A percentile compares a stretch with the other conserved stretches of the same genome.
Conservation (phyloP, 768 basidiomycete species). For the Boletus rubescentipes region DNA sequence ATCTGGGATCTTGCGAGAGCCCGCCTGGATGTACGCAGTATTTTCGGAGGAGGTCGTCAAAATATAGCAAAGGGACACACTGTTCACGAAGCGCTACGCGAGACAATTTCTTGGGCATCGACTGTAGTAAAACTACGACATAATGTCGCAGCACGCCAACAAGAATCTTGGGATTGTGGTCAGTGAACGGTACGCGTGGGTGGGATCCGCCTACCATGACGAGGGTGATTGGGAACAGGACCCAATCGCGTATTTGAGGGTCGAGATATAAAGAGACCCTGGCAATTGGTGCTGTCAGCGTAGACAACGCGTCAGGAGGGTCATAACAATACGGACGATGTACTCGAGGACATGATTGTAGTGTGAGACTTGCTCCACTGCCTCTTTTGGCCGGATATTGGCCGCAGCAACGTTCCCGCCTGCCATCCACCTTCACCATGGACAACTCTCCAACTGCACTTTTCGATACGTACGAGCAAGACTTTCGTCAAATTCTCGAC, state of each 20-base stretch:
- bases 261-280: constrained; percentile 73
- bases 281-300: constrained; percentile 10
- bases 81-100: constrained; percentile 87
- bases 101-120: constrained; percentile 76
- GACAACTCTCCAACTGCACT: constrained; percentile 80
- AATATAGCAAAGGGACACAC: constrained; percentile 47
- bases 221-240: constrained; percentile 93
- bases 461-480: constrained; percentile 92
- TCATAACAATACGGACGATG: constrained; percentile 22
- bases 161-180: constrained; percentile 58
- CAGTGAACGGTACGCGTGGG: background rate
- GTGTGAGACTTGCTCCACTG: constrained; percentile 12
- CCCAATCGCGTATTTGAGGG: constrained; percentile 93
- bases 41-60: background rate
- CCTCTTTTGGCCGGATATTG: constrained; percentile 23
- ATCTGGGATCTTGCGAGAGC: constrained; percentile 82
- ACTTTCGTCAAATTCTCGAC: constrained; percentile 80
- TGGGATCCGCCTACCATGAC: constrained; percentile 72
- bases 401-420: constrained; percentile 19
- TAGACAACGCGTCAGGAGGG: background rate
- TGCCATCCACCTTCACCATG: constrained; percentile 43
- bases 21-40: constrained; percentile 44
- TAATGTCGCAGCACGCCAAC: constrained; percentile 94
- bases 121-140: constrained; percentile 82
- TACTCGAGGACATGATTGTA: constrained; percentile 38